Base-by-base conservation (phyloP, 305 asterid genomes). In the Fraxinus greggii region DNA sequence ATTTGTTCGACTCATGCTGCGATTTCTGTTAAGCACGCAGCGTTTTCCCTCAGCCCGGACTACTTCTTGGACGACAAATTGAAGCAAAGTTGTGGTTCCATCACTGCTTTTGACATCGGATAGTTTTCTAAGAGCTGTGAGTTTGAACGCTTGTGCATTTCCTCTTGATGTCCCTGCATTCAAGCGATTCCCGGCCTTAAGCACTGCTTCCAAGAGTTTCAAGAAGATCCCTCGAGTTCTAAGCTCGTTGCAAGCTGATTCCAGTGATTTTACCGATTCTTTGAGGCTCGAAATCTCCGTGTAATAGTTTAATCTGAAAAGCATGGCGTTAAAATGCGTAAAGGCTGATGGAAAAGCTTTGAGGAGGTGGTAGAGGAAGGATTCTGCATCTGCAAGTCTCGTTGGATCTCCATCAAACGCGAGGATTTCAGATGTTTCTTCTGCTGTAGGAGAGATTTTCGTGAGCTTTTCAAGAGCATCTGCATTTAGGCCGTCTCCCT, bases 201-300 rank as follows among this genome's bases (percentile, higher is more conserved):
- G 86, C n/a, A 94, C 90, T 0, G 99, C 99, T 91, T 96, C 99
- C n/a, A 94, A 83, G 80, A 94, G 98, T 79, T 93, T 96, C 90
- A 96, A 23, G 86, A 96, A 91, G 21, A 96, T 90, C 45, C 98
- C 95, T 5, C 92, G 93, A 1, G 94, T 90, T 35, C 95, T 83
- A n/a, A 96, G 92, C 83, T 96, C 98, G 32, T 89, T 83, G 86
- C 98, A 94, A 72, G 93, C 94, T 8, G 86, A 76, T 77, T 94
- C 99, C n/a, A 96, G 90, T 17, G 90, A 82, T 4, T 86, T 82
- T 6, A 93, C 80, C 1, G 91, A 88, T 69, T 88, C 91, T 70
- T 88, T 94, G 23, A 93, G 54, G 73, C 38, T 81, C 3, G 82
- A 86, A 80, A 89, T 86, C 80, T 96, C 97, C 0, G 84, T 73